Evolutionary conservation across 352 stramenopile species (phyloP).

Genomic region (Globisporangium apiculatum): DNA sequence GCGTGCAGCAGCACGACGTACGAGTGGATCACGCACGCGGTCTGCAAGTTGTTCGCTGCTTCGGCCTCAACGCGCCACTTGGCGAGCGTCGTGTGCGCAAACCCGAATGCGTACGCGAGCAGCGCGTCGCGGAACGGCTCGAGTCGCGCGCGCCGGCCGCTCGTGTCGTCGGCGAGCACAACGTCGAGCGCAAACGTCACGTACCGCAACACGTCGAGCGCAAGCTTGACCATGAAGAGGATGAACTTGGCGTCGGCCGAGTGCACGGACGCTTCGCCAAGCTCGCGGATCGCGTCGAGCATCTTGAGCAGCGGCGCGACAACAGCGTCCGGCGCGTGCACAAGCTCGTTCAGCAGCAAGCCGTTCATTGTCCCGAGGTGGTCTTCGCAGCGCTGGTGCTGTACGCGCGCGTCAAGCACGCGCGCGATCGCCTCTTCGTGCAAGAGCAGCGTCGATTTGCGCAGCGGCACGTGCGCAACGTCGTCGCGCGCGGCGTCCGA

Average conservation of each 20-base stretch:
- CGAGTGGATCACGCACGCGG: conserved; percentile 80
- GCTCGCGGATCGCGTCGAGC: conserved; percentile 71
- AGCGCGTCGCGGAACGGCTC: conserved; percentile 48
- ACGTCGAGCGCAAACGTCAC: conserved; percentile 68
- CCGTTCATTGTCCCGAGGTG: conserved; percentile 94
- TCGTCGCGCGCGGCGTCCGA: conserved; percentile 46
- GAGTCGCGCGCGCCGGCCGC: conserved; percentile 29
- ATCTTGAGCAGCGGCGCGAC: conserved; percentile 73
- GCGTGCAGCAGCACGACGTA: conserved; percentile 70
- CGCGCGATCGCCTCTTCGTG: conserved; percentile 75
- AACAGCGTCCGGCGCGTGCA: conserved; percentile 91
- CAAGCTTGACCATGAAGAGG: conserved; percentile 84
- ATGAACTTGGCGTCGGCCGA: conserved; percentile 81
- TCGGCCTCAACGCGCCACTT: conserved; percentile 79
- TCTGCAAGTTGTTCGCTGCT: conserved; percentile 64
- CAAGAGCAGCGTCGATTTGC: conserved; percentile 76
- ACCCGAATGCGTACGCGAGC: conserved; percentile 58
- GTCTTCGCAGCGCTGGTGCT: conserved; percentile 79
- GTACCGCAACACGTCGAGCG: conserved; percentile 73
- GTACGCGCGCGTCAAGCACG: conserved; percentile 61
- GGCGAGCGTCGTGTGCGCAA: conserved; percentile 58
- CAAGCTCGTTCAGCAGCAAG: conserved; percentile 97
- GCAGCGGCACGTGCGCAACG: conserved; percentile 70
- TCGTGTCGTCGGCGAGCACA: conserved; percentile 22
- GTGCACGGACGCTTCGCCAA: conserved; percentile 76